Evolutionary conservation across 768 basidiomycete genomes (phyloP), one percentile per base, ranked within the genome.

Genomic region (Coprinopsis marcescibilis): DNA sequence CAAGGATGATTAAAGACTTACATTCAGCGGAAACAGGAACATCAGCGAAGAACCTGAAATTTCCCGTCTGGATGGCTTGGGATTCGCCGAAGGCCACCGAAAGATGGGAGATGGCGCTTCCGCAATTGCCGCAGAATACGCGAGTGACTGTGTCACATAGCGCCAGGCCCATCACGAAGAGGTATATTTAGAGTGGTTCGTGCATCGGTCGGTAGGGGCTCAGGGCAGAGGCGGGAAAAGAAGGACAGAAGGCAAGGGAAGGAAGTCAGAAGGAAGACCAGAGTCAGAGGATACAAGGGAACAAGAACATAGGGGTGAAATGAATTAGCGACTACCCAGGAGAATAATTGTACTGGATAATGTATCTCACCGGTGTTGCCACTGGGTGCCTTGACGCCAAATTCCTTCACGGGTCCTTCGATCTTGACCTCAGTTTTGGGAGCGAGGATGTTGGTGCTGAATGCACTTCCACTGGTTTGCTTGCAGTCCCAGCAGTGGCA

Each of bases 401-500:
- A 69, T 21, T 58, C 49, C 44, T 63, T 63, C n/a, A 62, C 52
- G 3, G 68, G 64, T 0, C 66, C 68, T 1, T 39, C 56, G 52
- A 68, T 65, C 11, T 48, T 62, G 23, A 67, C 60, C 30, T 60
- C 57, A 43, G 59, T 64, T 48, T 65, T 55, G 10, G 60, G 59
- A 3, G 58, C 64, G 20, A 68, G 60, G 48, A 69, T 52, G 53
- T 66, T 68, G 52, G 67, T 66, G 55, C 63, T 65, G 58, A 64
- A 69, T 4, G 65, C 65, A 42, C 65, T 65, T n/a, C 68, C 68
- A 42, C 63, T 65, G 27, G 65, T 65, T 42, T 65, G 60, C 35
- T 59, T 58, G 55, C 68, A 69, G 49, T 68, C 68, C 24, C 46
- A 48, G 58, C 68, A 69, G 55, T 69, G 68, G 49, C 68, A 69